Base-by-base conservation (phyloP, 73 alveolate genomes). In the Paramecium octaurelia region DNA sequence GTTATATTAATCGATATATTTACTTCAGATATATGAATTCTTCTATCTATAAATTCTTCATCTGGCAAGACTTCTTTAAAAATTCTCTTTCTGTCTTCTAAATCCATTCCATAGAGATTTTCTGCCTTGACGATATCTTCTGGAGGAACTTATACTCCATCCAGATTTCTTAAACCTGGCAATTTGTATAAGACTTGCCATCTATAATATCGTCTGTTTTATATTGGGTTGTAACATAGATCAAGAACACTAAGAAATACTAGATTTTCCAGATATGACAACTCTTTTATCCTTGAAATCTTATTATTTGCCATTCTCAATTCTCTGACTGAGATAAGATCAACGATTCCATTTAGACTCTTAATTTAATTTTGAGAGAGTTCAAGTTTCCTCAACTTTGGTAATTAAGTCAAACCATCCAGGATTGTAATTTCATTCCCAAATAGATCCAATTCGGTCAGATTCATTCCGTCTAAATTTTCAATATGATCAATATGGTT, bases 71-170 rank as follows among this genome's bases (percentile, higher is more conserved):
- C 86, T 29, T 96, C 95, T 38, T 90, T 84, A 88, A 97, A 97
- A 1, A 97, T 96, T 14, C 95, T 94, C 92, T 96, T 97, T 92
- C 99, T 95, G 80, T 96, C 98, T 35, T 95, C 95, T 75, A 97
- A 85, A 88, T 97, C 99, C 60, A 96, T 94, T 16, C 99, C 99
- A 87, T 96, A 98, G 58, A 97, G 86, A 86, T 96, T 98, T 85
- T 98, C 99, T 6, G 99, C 99, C 77, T 98, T 97, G 46, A 98
- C 96, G 76, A 97, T 97, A 75, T 98, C 99, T 76, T 96, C 99
- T 71, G 97, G 95, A 21, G 97, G 59, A 11, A 97, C 95, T 18
- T 90, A 94, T 29, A 88, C 98, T 8, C 99, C 99, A 91, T 98
- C 99, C 31, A 98, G 96, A 31, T 50, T 75, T 92, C 99, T 95